These are phyloP conservation scores for Ascochyta lentis DNA, from an alignment of 2,329 filamentous ascomycete genomes.

Conservation along the genomic window DNA sequence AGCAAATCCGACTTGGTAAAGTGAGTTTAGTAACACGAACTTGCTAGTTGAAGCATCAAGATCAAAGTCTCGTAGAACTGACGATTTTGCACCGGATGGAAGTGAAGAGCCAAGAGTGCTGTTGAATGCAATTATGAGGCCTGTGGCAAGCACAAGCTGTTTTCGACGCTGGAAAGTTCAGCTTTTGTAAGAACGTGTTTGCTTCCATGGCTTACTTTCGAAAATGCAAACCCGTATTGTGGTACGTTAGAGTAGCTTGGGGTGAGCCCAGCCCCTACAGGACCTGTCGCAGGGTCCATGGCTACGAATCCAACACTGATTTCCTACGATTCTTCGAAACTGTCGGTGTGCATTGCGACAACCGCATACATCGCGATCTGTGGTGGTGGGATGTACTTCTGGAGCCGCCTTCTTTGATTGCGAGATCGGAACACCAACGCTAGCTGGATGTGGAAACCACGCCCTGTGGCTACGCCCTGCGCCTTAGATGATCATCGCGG, in stretches of 20 bases:
- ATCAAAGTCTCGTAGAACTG: conserved; percentile 61
- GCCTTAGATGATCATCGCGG: neutral
- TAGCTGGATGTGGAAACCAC: neutral
- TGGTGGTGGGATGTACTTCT: neutral
- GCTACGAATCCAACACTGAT: neutral
- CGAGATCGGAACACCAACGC: conserved; percentile 3
- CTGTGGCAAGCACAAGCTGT: conserved; percentile 14
- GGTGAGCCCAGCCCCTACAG: neutral
- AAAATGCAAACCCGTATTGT: conserved; percentile 6
- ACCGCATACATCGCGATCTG: no score
- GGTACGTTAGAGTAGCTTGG: conserved; percentile 1
- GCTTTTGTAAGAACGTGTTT: no score
- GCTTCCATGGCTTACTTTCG: neutral
- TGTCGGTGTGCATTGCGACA: neutral
- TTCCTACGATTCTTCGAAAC: neutral
- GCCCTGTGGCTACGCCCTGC: conserved; percentile 6
- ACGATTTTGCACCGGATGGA: conserved; percentile 66
- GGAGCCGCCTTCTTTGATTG: neutral
- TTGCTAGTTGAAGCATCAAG: conserved; percentile 51
- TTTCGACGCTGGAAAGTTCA: neutral
- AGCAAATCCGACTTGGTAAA: conserved; percentile 53
- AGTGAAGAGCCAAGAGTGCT: conserved; percentile 51
- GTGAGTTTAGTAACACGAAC: conserved; percentile 52
- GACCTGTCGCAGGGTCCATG: neutral
- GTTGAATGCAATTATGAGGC: conserved; percentile 19